These are phyloP conservation scores for Fusarium sp. DNA, from an alignment of 2,329 filamentous ascomycete species.

Conservation along the genomic window DNA sequence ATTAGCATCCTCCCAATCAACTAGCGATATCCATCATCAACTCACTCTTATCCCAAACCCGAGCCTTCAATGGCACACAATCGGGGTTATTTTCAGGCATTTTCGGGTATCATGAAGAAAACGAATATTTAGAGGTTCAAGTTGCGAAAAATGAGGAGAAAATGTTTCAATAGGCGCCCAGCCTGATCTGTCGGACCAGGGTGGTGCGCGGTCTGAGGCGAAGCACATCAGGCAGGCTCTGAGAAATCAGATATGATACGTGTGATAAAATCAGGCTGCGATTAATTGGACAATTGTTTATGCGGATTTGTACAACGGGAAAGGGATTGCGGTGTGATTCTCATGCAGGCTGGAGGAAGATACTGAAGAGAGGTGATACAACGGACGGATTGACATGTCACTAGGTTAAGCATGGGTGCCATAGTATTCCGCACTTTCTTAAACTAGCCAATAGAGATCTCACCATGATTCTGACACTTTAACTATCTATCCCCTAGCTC, in stretches of 20 bases:
- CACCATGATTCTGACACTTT: not conserved
- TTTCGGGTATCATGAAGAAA: not conserved
- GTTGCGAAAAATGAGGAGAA: not conserved
- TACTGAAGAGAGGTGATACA: not conserved
- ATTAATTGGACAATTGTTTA: not conserved
- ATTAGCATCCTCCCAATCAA: not conserved
- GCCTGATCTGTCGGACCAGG: not conserved
- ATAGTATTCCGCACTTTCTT: not conserved
- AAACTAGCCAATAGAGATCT: not conserved
- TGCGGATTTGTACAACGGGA: not conserved
- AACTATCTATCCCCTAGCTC: not conserved
- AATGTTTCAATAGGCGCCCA: not conserved
- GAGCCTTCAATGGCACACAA: not conserved
- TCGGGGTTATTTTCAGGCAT: not conserved
- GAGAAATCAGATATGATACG: not conserved
- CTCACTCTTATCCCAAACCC: constrained; percentile 24
- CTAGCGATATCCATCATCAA: not conserved
- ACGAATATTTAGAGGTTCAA: not conserved
- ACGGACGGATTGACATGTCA: not conserved
- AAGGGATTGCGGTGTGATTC: not conserved
- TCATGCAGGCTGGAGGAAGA: not conserved
- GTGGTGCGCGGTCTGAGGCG: not conserved
- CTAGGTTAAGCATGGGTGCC: not conserved
- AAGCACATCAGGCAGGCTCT: not conserved
- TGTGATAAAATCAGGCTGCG: not conserved